Evolutionary conservation across 352 stramenopile genomes (phyloP).

Genomic region (Phytopythium boreale): DNA sequence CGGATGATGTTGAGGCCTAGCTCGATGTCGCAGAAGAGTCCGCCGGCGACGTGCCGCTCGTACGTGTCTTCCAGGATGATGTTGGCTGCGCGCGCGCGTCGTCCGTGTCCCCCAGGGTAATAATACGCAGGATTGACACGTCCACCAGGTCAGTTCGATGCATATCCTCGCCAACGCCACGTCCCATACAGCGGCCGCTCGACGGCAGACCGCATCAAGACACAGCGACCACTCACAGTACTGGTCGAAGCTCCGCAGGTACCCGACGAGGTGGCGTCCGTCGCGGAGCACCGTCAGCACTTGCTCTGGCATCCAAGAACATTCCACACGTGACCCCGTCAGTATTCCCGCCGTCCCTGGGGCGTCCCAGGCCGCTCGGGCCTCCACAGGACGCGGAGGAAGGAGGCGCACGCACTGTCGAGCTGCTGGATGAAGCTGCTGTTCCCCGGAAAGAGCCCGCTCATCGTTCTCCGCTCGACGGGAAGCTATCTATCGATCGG

Average conservation of each 20-base stretch:
- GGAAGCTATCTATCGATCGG: background rate
- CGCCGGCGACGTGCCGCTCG: slow-evolving; percentile 84
- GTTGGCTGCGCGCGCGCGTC: slow-evolving; percentile 90
- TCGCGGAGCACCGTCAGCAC: slow-evolving; percentile 93
- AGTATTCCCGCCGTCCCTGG: background rate
- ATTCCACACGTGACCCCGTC: slow-evolving; percentile 3
- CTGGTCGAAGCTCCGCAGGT: slow-evolving; percentile 85
- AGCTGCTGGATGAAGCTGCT: slow-evolving; percentile 83
- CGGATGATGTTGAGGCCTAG: slow-evolving; percentile 96
- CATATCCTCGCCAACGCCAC: background rate
- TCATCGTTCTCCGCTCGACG: slow-evolving; percentile 34
- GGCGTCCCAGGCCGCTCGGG: background rate
- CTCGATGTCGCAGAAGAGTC: slow-evolving; percentile 94
- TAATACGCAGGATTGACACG: background rate
- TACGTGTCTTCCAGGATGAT: slow-evolving; percentile 96
- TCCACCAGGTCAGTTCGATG: slow-evolving; percentile 3
- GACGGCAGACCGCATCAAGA: background rate
- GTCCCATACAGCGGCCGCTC: background rate
- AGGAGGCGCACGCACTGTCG: slow-evolving; percentile 52
- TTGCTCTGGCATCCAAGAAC: no score
- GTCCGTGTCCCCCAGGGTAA: no score
- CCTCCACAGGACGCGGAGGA: background rate
- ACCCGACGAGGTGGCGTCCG: slow-evolving; percentile 93
- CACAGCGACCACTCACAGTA: slow-evolving; percentile 54
- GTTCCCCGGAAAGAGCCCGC: slow-evolving; percentile 72